These are phyloP conservation scores for Myriosclerotinia curreyana DNA, from an alignment of 2,329 filamentous ascomycete genomes.

Conservation along the genomic window DNA sequence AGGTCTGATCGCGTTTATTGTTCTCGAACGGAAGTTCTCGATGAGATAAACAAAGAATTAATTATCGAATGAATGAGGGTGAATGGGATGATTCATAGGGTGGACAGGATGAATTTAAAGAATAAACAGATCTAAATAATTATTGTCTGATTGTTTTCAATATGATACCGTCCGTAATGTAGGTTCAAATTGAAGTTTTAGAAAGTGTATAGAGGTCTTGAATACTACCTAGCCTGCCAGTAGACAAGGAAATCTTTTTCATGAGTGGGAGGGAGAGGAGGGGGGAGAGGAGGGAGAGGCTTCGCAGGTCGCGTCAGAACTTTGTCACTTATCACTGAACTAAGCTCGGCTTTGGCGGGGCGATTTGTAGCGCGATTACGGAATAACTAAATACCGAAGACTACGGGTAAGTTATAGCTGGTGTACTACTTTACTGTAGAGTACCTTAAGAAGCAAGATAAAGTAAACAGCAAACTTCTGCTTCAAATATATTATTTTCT, in stretches of 20 bases:
- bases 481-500: not conserved
- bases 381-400: not conserved
- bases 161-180: not conserved
- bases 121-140: not conserved
- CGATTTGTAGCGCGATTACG: not conserved
- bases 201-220: not conserved
- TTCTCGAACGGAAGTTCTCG: constrained; percentile 2
- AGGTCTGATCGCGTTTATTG: constrained; percentile 1
- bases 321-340: not conserved
- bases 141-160: not conserved
- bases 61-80: not conserved
- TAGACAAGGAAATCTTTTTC: not conserved
- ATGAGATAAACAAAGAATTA: not conserved
- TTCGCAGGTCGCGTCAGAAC: not conserved
- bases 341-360: not conserved
- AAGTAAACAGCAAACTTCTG: not conserved
- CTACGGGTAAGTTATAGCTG: not conserved
- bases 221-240: too few species aligned
- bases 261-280: not conserved
- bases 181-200: not conserved
- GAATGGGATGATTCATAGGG: too few species aligned
- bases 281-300: not conserved
- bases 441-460: too few species aligned
- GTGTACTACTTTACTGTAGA: not conserved
- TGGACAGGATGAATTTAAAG: too few species aligned